These are phyloP conservation scores for Monilinia vaccinii-corymbosi DNA, from an alignment of 2,329 filamentous ascomycete genomes.

Conservation along the genomic window DNA sequence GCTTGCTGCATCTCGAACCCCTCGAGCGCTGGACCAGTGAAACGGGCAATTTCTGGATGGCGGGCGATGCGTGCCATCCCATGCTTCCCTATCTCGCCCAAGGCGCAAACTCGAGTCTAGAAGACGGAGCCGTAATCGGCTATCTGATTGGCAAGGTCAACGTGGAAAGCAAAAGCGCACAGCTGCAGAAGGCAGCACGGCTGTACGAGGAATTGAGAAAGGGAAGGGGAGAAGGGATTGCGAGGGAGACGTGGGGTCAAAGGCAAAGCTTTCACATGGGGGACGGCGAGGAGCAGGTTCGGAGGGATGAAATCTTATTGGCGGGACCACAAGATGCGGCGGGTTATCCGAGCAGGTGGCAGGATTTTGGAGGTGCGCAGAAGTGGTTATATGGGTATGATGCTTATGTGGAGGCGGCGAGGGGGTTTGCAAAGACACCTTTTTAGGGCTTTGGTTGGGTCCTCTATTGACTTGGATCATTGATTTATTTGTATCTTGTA, in stretches of 20 bases:
- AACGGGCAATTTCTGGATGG: conserved; percentile 22
- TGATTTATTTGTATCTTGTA: too few relatives aligned
- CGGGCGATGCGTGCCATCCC: conserved; percentile 53
- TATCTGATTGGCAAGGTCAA: conserved; percentile 43
- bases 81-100: conserved; percentile 57
- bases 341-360: conserved; percentile 55
- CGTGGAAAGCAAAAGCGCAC: conserved; percentile 31
- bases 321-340: conserved; percentile 42
- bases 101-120: conserved; percentile 58
- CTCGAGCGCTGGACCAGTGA: conserved; percentile 20
- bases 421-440: conserved; percentile 22
- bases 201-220: conserved; percentile 41
- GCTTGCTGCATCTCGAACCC: conserved; percentile 45
- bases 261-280: conserved; percentile 43
- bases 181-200: conserved; percentile 36
- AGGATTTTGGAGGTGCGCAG: conserved; percentile 48
- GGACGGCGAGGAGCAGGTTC: conserved; percentile 47
- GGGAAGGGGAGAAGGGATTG: conserved; percentile 43
- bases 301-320: conserved; percentile 44
- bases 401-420: conserved; percentile 45
- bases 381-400: conserved; percentile 59
- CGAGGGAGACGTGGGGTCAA: conserved; percentile 52
- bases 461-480: not conserved
- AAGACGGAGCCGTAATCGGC: conserved; percentile 59
- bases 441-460: too few relatives aligned